These are phyloP conservation scores for Collybia sordida DNA, from an alignment of 768 basidiomycete species.

Conservation along the genomic window DNA sequence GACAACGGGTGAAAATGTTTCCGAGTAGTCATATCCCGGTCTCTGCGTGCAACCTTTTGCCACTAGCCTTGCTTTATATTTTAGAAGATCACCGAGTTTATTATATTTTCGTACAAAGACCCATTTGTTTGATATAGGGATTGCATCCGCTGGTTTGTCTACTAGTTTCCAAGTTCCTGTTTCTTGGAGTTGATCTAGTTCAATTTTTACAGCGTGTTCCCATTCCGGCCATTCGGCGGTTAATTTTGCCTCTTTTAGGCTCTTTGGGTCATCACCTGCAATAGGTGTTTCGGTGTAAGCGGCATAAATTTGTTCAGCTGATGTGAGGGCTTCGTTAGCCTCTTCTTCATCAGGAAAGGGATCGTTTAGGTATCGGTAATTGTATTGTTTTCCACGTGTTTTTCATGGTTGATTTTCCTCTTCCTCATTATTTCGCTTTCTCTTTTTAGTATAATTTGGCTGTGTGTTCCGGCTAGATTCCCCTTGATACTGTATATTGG, in stretches of 20 bases:
- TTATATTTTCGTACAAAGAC: constrained; percentile 30
- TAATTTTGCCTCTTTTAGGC: constrained; percentile 7
- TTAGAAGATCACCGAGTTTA: constrained; percentile 20
- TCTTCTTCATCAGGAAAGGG: not conserved
- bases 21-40: constrained; percentile 29
- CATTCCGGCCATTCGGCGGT: constrained; percentile 15
- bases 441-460: not conserved
- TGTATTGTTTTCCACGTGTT: not conserved
- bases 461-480: not conserved
- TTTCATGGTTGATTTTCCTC: not conserved
- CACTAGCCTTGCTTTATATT: constrained; percentile 33
- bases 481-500: not conserved
- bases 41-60: constrained; percentile 35
- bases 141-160: constrained; percentile 10
- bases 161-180: constrained; percentile 20
- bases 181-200: constrained; percentile 16
- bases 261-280: constrained; percentile 2
- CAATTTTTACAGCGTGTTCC: constrained; percentile 13
- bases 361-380: not conserved
- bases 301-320: not conserved
- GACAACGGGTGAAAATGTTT: constrained; percentile 21
- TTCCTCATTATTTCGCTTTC: not conserved
- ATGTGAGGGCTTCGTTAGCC: not conserved
- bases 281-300: not conserved
- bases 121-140: constrained; percentile 18